Base-by-base conservation (phyloP, 2,329 filamentous ascomycete species). In the Pleoardoris graminearum region DNA sequence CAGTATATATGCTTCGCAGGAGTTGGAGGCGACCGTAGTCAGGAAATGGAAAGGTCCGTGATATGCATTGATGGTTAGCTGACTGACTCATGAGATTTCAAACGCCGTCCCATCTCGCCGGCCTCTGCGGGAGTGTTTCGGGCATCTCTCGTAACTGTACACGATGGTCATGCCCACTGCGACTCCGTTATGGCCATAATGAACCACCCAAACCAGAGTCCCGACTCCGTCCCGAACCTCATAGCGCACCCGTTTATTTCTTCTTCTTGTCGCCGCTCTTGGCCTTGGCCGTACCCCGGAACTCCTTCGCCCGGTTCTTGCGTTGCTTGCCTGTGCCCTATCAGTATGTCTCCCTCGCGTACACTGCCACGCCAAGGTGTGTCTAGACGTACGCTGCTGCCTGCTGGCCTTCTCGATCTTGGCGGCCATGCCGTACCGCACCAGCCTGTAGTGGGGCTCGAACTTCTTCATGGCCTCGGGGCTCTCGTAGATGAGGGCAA, bases 281-380 rank as follows among this genome's bases (percentile, higher is more conserved):
- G 85, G 87, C 87, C 91, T 99, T 99, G 75, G 91, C 93, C 73
- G 91, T 96, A 78, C 94, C 94, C 72, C 94, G 90, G 80, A 97
- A 89, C 77, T 93, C 94, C 91, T 99, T 97, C 82, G 90, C 87
- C 80, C 93, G 87, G 90, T 99, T 99, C 91, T 99, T 99, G 85
- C 94, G 90, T 85, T 97, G 94, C 86, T 99, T 99, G 88, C 93
- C 93, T 97, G 81, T 83, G 48, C 38, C 35, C 46, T 58, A 69
- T 72, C 65, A 73, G 66, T 61, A 63, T 64, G 29, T 49, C 17
- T 69, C 52, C 51, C 54, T 43, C 4, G 33, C 17, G 33, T 33
- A 44, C 54, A 48, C 30, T 51, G n/a, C 48, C 50, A 29, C 22
- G 42, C 45, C 53, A 46, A 44, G 35, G 48, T 46, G 49, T 41